Evolutionary conservation across 306 rosid species (phyloP), one percentile per base, ranked within the genome.

Genomic region (Quercus glauca): DNA sequence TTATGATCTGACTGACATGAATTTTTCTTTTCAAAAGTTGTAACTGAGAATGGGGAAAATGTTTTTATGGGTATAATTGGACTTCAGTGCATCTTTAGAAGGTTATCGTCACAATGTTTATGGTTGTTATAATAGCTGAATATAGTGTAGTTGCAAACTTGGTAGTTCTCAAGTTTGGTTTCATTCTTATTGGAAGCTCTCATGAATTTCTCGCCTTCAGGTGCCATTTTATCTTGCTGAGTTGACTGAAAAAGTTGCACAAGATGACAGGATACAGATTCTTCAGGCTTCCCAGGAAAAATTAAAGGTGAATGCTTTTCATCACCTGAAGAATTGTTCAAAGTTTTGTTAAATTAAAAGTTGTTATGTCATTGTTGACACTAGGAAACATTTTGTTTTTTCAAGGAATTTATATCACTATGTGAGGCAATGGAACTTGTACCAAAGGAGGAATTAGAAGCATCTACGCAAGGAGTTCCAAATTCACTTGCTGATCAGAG

Each of bases 171-270:
- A 63, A 33, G 23, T 67, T 31, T 67, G 45, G 49, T 17, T 65
- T 2, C 51, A 18, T 33, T 65, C 58, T 6, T 17, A 5, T 58
- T 58, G 43, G 51, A 45, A 45, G 69, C 21, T 78, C 60, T 79
- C 37, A 41, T 41, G 45, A 65, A 69, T 31, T 49, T 58, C 72
- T 81, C 45, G 21, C 25, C 75, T 83, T 21, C 84, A 95, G 99
- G 98, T 93, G 70, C 92, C 96, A 1, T 95, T 88, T 88, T 95
- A 95, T 81, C 96, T 91, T 5, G 99, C 90, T 67, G 99, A 93
- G 88, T 78, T 95, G 89, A 89, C 93, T 2, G 99, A 95, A 75
- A 93, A 87, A 73, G 80, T 95, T 87, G 87, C 65, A 58, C 91
- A 83, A 59, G 94, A 85, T 78, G 96, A 93, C 86, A 91, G 98